Conservation (phyloP, 148 eudicot genomes). For the Rhododendron griersonianum region DNA sequence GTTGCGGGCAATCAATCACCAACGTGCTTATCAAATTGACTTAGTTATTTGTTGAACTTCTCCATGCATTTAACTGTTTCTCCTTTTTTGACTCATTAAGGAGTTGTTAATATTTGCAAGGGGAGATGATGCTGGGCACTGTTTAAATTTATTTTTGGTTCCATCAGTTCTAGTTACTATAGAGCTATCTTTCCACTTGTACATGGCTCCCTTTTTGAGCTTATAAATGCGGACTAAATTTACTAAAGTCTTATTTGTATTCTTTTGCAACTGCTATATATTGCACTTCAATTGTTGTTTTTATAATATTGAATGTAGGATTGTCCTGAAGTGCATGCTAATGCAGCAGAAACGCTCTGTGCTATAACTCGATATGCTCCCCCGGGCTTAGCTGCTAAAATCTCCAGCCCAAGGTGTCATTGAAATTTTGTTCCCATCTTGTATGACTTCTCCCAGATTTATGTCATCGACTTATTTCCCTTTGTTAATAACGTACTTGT, state of each 20-base stretch:
- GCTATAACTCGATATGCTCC: slow-evolving; percentile 87
- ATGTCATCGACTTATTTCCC: not conserved
- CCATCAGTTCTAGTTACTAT: not conserved
- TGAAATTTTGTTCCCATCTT: not conserved
- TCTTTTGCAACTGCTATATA: not conserved
- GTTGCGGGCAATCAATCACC: not conserved
- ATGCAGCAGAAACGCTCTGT: slow-evolving; percentile 91
- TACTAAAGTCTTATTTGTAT: not conserved
- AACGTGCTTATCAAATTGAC: not conserved
- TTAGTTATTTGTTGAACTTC: not conserved
- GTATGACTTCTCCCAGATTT: not conserved
- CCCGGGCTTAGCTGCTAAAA: slow-evolving; percentile 72
- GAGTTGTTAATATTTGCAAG: not conserved
- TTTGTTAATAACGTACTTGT: slow-evolving; percentile 5
- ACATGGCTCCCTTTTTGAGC: not conserved
- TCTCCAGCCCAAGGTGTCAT: slow-evolving; percentile 82
- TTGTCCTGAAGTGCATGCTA: slow-evolving; percentile 96
- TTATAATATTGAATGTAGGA: slow-evolving; percentile 43
- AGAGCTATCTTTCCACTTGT: not conserved
- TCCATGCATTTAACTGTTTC: not conserved
- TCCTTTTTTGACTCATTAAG: not conserved
- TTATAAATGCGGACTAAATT: not conserved
- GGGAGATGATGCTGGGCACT: not conserved
- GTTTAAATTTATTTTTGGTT: not conserved
- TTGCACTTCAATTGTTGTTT: not conserved